These are phyloP conservation scores for Phylloporus sp. DNA, from an alignment of 768 basidiomycete genomes.

Conservation along the genomic window DNA sequence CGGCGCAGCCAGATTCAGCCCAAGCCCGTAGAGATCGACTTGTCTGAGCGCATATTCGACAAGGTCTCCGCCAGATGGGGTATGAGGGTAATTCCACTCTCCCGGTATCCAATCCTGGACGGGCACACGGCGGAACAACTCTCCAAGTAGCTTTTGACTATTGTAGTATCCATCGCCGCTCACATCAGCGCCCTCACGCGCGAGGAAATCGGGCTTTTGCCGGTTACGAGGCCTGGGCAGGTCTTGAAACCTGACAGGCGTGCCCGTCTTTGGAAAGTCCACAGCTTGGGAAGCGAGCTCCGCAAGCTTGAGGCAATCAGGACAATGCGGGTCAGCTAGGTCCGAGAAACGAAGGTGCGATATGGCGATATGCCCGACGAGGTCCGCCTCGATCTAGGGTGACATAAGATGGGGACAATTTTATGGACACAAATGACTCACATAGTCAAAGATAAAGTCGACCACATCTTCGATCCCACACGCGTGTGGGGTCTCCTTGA, in stretches of 20 bases:
- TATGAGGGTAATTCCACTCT: conserved; percentile 11
- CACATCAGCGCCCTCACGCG: conserved; percentile 35
- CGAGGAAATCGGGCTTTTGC: conserved; percentile 41
- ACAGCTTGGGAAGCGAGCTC: conserved; percentile 45
- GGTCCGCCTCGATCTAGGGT: conserved; percentile 35
- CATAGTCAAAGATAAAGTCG: conserved; percentile 47
- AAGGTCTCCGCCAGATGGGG: conserved; percentile 27
- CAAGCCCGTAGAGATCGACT: conserved; percentile 30
- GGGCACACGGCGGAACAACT: conserved; percentile 44
- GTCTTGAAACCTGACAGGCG: conserved; percentile 33
- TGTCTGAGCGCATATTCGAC: conserved; percentile 26
- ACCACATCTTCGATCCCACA: conserved; percentile 43
- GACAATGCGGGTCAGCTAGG: conserved; percentile 30
- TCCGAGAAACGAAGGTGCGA: conserved; percentile 45
- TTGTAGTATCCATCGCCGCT: conserved; percentile 31
- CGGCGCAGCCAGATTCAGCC: conserved; percentile 24
- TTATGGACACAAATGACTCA: conserved; percentile 21
- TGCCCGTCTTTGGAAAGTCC: conserved; percentile 46
- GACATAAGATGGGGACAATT: not conserved
- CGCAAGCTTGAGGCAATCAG: conserved; percentile 40
- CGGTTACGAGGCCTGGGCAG: conserved; percentile 30
- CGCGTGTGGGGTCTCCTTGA: conserved; percentile 28
- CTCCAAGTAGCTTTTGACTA: conserved; percentile 42
- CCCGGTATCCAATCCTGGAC: conserved; percentile 30
- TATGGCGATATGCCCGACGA: conserved; percentile 40